Percentiles rank a stretch among this genome's conserved stretches.
Evolutionary conservation across 345 rosid species (phyloP).

Genomic region (Balakata baccata): DNA sequence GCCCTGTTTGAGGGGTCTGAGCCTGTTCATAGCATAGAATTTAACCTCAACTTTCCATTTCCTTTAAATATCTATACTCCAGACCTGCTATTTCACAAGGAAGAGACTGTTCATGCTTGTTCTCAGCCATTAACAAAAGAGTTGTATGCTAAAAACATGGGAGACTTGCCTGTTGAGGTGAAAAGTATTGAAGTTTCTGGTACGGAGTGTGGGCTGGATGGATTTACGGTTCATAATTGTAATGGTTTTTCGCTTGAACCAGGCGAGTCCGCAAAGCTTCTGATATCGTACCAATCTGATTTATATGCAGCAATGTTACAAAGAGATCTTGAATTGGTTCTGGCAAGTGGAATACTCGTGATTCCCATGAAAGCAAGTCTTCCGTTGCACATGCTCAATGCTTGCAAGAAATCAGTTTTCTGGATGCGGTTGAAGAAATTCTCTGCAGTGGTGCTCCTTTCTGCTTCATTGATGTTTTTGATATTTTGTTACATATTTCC

Average conservation of each 20-base stretch:
- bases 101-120: constrained; percentile 43
- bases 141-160: constrained; percentile 53
- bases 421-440: constrained; percentile 62
- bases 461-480: constrained; percentile 43
- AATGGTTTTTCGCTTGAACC: constrained; percentile 54
- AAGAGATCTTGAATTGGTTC: constrained; percentile 54
- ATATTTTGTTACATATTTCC: constrained; percentile 41
- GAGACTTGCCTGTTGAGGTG: constrained; percentile 65
- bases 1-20: constrained; percentile 49
- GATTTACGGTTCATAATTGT: constrained; percentile 56
- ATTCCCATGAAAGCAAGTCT: constrained; percentile 71
- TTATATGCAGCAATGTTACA: constrained; percentile 45
- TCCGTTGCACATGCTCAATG: constrained; percentile 48
- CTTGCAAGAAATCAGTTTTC: constrained; percentile 57
- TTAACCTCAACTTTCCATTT: constrained; percentile 41
- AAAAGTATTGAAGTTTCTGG: constrained; percentile 56
- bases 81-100: constrained; percentile 28
- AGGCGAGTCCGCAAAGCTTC: constrained; percentile 58
- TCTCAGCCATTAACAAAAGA: constrained; percentile 52
- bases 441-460: constrained; percentile 36
- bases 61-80: constrained; percentile 39
- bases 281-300: constrained; percentile 51
- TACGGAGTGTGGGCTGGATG: constrained; percentile 45
- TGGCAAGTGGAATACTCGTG: constrained; percentile 53
- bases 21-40: constrained; percentile 51